Conservation (phyloP, 78 protist species). For the Acrasis kona region DNA sequence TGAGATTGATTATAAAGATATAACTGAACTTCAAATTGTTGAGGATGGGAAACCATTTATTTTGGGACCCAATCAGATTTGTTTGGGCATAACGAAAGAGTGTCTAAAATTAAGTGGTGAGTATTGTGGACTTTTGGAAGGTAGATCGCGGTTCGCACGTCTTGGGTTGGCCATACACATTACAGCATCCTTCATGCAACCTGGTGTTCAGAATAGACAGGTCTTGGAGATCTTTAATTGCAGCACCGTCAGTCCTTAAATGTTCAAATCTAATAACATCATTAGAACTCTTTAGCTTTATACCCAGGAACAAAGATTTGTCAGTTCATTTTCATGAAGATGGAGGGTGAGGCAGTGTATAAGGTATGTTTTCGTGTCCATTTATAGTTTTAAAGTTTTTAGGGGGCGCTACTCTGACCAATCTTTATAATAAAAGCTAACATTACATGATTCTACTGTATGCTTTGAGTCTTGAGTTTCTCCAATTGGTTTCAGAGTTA, state of each 20-base stretch:
- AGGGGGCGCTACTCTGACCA: too few relatives aligned
- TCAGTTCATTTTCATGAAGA: constrained; percentile 59
- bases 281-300: constrained; percentile 34
- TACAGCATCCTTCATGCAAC: constrained; percentile 70
- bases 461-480: too few relatives aligned
- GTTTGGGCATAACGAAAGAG: constrained; percentile 70
- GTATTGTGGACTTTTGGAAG: constrained; percentile 63
- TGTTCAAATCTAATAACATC: neutral
- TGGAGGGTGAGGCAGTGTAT: constrained; percentile 52
- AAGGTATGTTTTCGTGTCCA: too few relatives aligned
- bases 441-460: too few relatives aligned
- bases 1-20: constrained; percentile 48
- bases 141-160: constrained; percentile 70
- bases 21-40: constrained; percentile 35
- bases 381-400: too few relatives aligned
- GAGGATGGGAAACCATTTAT: constrained; percentile 38
- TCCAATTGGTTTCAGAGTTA: too few relatives aligned
- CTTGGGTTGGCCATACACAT: constrained; percentile 64
- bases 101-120: constrained; percentile 32
- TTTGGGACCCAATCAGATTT: constrained; percentile 35
- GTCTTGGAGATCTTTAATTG: constrained; percentile 76
- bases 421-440: too few relatives aligned
- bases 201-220: constrained; percentile 59
- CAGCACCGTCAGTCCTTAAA: constrained; percentile 26
- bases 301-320: constrained; percentile 62